These are phyloP conservation scores for Chaetoscypha palmicola DNA, from an alignment of 2,329 filamentous ascomycete genomes.

Conservation along the genomic window DNA sequence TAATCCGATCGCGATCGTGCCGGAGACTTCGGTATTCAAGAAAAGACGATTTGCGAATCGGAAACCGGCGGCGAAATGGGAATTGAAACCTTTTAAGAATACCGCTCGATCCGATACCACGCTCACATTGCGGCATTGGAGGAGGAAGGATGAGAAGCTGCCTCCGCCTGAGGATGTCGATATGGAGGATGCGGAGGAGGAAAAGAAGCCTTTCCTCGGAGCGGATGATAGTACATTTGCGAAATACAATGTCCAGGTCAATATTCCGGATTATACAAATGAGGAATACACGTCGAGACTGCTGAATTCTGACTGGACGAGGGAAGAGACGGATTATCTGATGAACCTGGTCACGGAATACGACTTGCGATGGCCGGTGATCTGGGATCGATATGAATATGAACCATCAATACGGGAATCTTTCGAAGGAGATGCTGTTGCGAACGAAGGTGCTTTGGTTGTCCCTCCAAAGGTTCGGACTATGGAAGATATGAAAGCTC, in stretches of 20 bases:
- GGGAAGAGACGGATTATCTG: conserved; percentile 90
- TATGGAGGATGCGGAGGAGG: conserved; percentile 35
- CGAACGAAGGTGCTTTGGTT: conserved; percentile 42
- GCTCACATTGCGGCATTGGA: conserved; percentile 74
- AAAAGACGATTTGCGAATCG: conserved; percentile 48
- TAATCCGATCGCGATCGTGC: conserved; percentile 60
- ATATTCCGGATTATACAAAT: conserved; percentile 74
- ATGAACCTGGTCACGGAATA: conserved; percentile 68
- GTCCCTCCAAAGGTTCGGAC: conserved; percentile 48
- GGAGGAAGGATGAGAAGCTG: conserved; percentile 50
- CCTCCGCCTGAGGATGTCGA: conserved; percentile 33
- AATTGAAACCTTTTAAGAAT: conserved; percentile 66
- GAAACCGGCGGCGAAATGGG: conserved; percentile 57
- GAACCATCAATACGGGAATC: conserved; percentile 39
- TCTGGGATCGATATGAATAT: conserved; percentile 90
- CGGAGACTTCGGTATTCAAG: conserved; percentile 52
- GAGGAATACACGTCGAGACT: conserved; percentile 77
- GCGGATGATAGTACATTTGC: conserved; percentile 62
- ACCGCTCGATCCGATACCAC: conserved; percentile 61
- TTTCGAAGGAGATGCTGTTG: conserved; percentile 36
- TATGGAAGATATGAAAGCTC: conserved; percentile 84
- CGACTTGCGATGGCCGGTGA: conserved; percentile 83
- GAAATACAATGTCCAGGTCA: conserved; percentile 79
- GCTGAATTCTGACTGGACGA: conserved; percentile 72
- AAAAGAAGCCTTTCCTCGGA: conserved; percentile 29